Percentiles rank a stretch among this genome's conserved stretches.
These are phyloP conservation scores for Fusarium sp. DNA, from an alignment of 2,329 filamentous ascomycete genomes.

Conservation along the genomic window DNA sequence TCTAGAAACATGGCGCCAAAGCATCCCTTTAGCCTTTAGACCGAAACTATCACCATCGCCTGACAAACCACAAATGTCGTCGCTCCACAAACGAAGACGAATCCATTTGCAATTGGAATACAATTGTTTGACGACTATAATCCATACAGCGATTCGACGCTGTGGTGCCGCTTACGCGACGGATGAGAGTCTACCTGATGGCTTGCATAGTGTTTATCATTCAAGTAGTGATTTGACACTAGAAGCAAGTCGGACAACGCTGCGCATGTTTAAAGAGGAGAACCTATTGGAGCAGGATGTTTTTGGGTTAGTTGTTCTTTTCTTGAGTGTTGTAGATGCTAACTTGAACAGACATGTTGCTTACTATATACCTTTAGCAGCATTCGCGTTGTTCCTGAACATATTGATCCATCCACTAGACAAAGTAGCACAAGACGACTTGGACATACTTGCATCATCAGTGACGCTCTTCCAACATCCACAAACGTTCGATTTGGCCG, in stretches of 20 bases:
- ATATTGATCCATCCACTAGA: background rate
- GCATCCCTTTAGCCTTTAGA: background rate
- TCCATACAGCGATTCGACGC: background rate
- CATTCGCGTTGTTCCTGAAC: background rate
- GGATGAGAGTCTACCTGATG: background rate
- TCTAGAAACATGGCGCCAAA: background rate
- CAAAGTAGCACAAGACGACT: background rate
- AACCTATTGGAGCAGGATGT: background rate
- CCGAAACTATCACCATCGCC: background rate
- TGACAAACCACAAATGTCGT: background rate
- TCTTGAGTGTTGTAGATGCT: fast-evolving
- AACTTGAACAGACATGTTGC: background rate
- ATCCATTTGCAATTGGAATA: background rate
- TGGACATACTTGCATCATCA: background rate
- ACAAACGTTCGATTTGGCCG: background rate
- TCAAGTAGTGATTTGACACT: slow-evolving; percentile 11
- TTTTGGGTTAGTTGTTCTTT: background rate
- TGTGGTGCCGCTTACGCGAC: background rate
- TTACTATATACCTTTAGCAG: background rate
- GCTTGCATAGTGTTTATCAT: slow-evolving; percentile 5
- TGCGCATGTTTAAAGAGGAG: background rate
- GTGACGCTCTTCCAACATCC: background rate
- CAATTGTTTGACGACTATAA: background rate
- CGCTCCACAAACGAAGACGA: background rate
- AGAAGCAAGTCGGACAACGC: background rate